Base-by-base conservation (phyloP, 2,329 filamentous ascomycete species). In the Penicillium italicum region DNA sequence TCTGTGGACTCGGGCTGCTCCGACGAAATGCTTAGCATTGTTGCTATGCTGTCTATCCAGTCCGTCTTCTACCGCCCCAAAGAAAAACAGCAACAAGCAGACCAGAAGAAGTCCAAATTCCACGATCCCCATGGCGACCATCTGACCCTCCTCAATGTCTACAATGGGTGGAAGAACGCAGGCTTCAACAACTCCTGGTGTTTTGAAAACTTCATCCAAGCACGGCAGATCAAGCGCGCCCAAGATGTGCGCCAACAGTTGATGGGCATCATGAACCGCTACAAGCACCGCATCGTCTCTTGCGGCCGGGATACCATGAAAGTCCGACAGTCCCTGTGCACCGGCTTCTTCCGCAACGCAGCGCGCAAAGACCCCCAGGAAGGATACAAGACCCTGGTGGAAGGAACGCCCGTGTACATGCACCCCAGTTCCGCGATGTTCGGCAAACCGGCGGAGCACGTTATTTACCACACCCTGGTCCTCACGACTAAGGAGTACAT, bases 41-140 rank as follows among this genome's bases (percentile, higher is more conserved):
- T 99, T 2, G 89, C 91, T 41, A 96, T 97, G 91, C 85, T 99
- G 53, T 92, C 89, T 37, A 86, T 94, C 10, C 85, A 88, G 53
- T 89, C 85, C 3, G 85, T 97, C 41, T 99, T 97, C 76, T 96
- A 97, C 74, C 87, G 95, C 0, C 94, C 95, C 0, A 96, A 97
- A 68, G 95, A 99, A 71, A 99, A 99, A 77, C 93, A 97, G 69
- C 83, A 89, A 45, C 91, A 96, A 72, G 94, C 95, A 3, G 94
- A 99, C 69, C 90, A 97, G 74, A 97, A 97, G 79, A 97, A 97
- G 75, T 82, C 91, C 62, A 97, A 97, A 72, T 99, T 99, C 76
- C 91, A 97, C 76, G 94, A 99, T 68, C 89, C 93, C 0, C 86
- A 91, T 54, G 94, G 94, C 50, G 94, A 99, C 69, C 94, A 99